Percentiles rank a stretch among this genome's conserved stretches.
Evolutionary conservation across 2,329 filamentous ascomycete genomes (phyloP).

Genomic region (Arthroderma uncinatum): DNA sequence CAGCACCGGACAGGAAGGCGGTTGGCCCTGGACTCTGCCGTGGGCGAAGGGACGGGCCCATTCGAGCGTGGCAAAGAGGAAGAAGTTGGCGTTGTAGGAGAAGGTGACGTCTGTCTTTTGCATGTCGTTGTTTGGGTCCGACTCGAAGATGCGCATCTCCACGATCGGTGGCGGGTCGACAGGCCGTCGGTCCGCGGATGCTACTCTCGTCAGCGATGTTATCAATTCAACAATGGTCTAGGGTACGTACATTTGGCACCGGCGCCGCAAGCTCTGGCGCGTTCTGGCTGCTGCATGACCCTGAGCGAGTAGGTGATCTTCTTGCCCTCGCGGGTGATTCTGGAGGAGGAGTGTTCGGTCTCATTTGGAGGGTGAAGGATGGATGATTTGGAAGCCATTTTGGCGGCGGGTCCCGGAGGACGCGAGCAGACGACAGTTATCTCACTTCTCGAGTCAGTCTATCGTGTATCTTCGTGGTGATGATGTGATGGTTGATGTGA

Average conservation of each 20-base stretch:
- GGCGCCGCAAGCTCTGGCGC: constrained; percentile 86
- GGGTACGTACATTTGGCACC: constrained; percentile 70
- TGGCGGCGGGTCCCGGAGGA: constrained; percentile 21
- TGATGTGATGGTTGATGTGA: too few species aligned
- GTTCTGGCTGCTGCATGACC: constrained; percentile 88
- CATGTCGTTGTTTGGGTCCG: constrained; percentile 41
- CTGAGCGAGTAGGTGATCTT: constrained; percentile 69
- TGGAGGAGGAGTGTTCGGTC: constrained; percentile 41
- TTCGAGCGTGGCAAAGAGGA: constrained; percentile 86
- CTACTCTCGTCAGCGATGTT: constrained; percentile 33
- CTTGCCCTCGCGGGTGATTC: constrained; percentile 62
- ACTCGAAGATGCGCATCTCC: constrained; percentile 75
- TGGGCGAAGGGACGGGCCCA: constrained; percentile 73
- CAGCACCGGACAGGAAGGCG: constrained; percentile 67
- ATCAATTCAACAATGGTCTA: neutral
- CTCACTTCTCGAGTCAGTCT: neutral
- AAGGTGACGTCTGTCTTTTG: constrained; percentile 66
- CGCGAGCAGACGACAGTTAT: neutral
- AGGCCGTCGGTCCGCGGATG: constrained; percentile 76
- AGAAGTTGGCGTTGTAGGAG: constrained; percentile 92
- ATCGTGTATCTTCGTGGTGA: too few species aligned
- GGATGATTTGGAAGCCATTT: constrained; percentile 35
- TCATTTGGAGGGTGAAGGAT: constrained; percentile 41
- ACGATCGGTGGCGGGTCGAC: constrained; percentile 94
- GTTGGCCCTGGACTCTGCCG: constrained; percentile 57